Conservation (phyloP, 31 red algal species). For the Odonthalia washingtoniensis region DNA sequence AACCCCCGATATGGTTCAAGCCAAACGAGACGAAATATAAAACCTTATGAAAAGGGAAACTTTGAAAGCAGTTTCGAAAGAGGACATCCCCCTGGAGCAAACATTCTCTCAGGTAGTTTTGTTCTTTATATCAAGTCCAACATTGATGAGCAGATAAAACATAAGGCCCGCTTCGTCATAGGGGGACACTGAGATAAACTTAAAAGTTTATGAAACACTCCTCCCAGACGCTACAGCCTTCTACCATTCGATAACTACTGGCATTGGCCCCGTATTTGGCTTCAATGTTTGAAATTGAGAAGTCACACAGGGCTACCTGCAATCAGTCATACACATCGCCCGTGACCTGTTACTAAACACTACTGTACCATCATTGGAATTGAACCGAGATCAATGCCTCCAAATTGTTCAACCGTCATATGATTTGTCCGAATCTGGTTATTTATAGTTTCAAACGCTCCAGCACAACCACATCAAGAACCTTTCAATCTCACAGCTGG, state of each 20-base stretch:
- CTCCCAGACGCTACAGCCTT: constrained; percentile 15
- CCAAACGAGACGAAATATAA: too few relatives aligned
- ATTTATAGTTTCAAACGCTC: background rate
- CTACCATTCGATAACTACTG: constrained; percentile 14
- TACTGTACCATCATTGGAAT: constrained; percentile 34
- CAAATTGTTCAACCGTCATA: constrained; percentile 29
- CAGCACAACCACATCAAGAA: background rate
- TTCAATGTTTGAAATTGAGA: constrained; percentile 29
- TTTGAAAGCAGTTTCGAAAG: too few relatives aligned
- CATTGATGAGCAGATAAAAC: constrained; percentile 19
- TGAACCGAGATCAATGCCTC: constrained; percentile 25
- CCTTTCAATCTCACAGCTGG: background rate
- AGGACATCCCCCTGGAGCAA: constrained; percentile 25
- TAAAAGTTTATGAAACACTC: constrained; percentile 32
- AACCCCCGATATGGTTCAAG: too few relatives aligned
- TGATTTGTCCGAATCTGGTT: too few relatives aligned
- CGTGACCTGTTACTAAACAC: background rate
- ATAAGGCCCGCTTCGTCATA: constrained; percentile 36
- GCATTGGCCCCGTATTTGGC: background rate
- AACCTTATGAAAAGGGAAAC: too few relatives aligned
- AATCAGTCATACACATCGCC: too few relatives aligned
- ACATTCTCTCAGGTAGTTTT: constrained; percentile 38
- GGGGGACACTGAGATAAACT: constrained; percentile 35
- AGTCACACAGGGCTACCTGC: constrained; percentile 26
- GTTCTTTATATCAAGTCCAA: constrained; percentile 28